Evolutionary conservation across 176 grass and related monocot genomes (phyloP), one percentile per base, ranked within the genome.

Genomic region (Avena insularis): DNA sequence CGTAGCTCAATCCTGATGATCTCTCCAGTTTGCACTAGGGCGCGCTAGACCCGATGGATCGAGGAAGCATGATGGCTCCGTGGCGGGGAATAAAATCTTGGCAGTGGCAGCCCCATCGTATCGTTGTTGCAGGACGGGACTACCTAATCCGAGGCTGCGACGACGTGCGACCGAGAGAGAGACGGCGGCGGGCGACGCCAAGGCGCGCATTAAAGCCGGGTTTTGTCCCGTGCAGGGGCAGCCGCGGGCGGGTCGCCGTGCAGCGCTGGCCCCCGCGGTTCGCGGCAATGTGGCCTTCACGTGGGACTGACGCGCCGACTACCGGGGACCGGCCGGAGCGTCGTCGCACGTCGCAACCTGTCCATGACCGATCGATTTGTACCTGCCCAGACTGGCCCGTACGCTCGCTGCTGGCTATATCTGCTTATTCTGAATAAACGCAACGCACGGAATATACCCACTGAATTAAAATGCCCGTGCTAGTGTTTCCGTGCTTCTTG

Each of bases 221-320:
- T 15, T 17, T 86, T 83, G 89, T 83, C 84, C 73, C 62, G 63
- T 40, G 83, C 43, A 43, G 2, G 27, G 27, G 61, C 87, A 40
- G 7, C 55, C 66, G n/a, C 25, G 69, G 15, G 15, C 82, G 77
- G 14, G 70, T 79, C 73, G 80, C 71, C 79, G 9, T 29, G 74
- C 31, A 3, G 29, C 19, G 17, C 46, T 21, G 46, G 3, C 56
- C 16, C 20, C 55, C 6, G 66, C 38, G 10, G 69, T 27, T 61
- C 55, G 31, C 27, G 63, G 27, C 63, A 66, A 13, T 33, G 86
- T 80, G 89, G 58, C 2, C 25, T 91, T 91, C 89, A 91, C 89
- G 89, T 91, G 80, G 89, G 73, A 49, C 15, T 49, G 89, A 90
- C 85, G 89, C 12, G 89, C 12, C 75, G 75, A 1, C 5, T 38